A percentile compares a stretch with the other conserved stretches of the same genome.
Evolutionary conservation across 805 yeast species (phyloP).

Genomic region (Sugiyamaella smithiae): DNA sequence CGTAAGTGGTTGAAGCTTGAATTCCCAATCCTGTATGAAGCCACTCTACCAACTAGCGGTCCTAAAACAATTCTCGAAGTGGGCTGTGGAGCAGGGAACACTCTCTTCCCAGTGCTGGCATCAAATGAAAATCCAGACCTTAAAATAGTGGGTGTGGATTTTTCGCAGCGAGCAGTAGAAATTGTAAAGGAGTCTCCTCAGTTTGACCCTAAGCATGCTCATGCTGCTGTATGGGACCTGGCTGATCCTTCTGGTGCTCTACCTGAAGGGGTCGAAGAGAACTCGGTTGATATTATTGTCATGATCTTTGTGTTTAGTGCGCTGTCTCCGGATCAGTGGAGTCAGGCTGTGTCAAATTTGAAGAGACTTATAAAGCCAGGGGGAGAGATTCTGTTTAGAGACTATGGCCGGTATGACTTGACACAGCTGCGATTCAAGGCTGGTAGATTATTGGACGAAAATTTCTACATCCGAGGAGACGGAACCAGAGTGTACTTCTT

Average conservation of each 20-base stretch:
- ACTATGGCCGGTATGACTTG: slow-evolving; percentile 92
- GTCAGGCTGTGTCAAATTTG: slow-evolving; percentile 68
- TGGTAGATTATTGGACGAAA: slow-evolving; percentile 81
- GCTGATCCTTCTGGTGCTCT: slow-evolving; percentile 67
- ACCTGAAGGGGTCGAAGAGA: slow-evolving; percentile 81
- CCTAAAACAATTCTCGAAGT: slow-evolving; percentile 77
- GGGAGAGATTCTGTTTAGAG: slow-evolving; percentile 84
- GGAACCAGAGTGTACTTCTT: slow-evolving; percentile 97
- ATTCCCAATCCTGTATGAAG: slow-evolving; percentile 79
- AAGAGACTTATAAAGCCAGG: slow-evolving; percentile 82
- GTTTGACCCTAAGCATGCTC: slow-evolving; percentile 61
- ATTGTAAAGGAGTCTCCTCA: slow-evolving; percentile 64
- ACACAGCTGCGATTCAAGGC: slow-evolving; percentile 94
- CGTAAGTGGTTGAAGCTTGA: slow-evolving; percentile 95
- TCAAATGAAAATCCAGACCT: slow-evolving; percentile 80
- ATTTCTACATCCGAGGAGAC: slow-evolving; percentile 95
- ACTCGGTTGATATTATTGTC: slow-evolving; percentile 87
- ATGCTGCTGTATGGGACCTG: slow-evolving; percentile 93
- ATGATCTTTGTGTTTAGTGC: slow-evolving; percentile 95
- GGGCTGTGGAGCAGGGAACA: slow-evolving; percentile 98
- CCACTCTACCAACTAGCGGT: slow-evolving; percentile 70
- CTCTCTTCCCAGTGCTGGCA: slow-evolving; percentile 83
- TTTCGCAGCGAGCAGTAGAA: slow-evolving; percentile 84
- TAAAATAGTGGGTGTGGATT: slow-evolving; percentile 81
- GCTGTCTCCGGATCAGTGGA: slow-evolving; percentile 88